A percentile compares a stretch with the other conserved stretches of the same genome.
Evolutionary conservation across 78 protist genomes (phyloP).

Genomic region (Dictyostelium firmibasis): DNA sequence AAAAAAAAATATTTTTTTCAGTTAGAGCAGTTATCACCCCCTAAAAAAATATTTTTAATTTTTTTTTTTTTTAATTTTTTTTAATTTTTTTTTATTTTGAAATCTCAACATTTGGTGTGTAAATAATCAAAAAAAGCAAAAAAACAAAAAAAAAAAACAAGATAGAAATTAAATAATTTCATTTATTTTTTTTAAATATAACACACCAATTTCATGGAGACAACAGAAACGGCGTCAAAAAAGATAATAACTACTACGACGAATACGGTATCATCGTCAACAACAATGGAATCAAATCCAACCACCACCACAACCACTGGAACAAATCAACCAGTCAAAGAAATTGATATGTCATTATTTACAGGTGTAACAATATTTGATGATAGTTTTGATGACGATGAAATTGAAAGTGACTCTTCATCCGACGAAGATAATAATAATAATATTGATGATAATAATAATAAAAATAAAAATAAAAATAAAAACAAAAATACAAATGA

Average conservation of each 20-base stretch:
- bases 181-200: background rate
- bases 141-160: background rate
- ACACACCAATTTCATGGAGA: background rate
- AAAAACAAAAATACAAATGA: background rate
- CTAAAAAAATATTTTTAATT: too few relatives aligned
- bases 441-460: background rate
- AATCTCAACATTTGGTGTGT: too few relatives aligned
- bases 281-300: background rate
- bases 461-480: background rate
- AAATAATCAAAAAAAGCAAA: background rate
- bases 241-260: too few relatives aligned
- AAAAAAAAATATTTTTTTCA: background rate
- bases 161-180: background rate
- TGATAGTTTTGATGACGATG: conserved; percentile 7
- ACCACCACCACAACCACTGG: too few relatives aligned
- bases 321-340: background rate
- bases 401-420: background rate
- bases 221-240: background rate
- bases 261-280: background rate
- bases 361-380: conserved; percentile 66
- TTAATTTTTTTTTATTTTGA: too few relatives aligned
- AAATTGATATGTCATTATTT: conserved; percentile 40
- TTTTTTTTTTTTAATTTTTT: too few relatives aligned
- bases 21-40: too few relatives aligned
- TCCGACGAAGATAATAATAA: background rate